A percentile compares a stretch with the other conserved stretches of the same genome.
phyloP scores from a whole-genome alignment of 1,284 basidiomycete species.

The Amylostereum chailletii region DNA sequence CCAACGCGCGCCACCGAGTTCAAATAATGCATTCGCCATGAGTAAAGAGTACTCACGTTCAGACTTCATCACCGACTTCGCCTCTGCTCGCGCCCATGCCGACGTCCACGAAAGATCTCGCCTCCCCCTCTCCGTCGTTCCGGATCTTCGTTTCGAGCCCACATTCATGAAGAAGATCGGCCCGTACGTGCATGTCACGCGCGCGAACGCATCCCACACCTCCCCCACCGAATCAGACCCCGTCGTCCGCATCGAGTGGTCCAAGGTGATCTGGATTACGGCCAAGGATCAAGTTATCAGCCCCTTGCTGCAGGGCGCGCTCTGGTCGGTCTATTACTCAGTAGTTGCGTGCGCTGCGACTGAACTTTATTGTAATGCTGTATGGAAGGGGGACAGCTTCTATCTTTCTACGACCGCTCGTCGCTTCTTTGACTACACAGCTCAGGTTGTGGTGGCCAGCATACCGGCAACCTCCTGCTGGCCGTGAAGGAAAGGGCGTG shows the following conservation, averaged over 20 bases:
- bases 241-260: constrained; percentile 48
- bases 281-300: constrained; percentile 59
- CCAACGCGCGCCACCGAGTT: background rate
- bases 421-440: background rate
- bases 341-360: background rate
- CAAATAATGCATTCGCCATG: constrained; percentile 19
- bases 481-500: constrained; percentile 10
- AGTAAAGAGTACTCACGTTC: constrained; percentile 8
- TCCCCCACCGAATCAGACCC: background rate
- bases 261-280: constrained; percentile 52
- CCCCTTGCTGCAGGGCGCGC: constrained; percentile 60
- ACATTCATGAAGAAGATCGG: constrained; percentile 55
- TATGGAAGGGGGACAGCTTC: constrained; percentile 12
- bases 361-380: background rate
- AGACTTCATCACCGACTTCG: constrained; percentile 12
- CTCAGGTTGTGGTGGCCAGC: constrained; percentile 1
- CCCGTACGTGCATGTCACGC: constrained; percentile 39
- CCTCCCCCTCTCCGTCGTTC: constrained; percentile 34
- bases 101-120: constrained; percentile 12
- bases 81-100: constrained; percentile 3
- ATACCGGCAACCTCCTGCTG: background rate
- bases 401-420: constrained; percentile 9
- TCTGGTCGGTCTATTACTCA: constrained; percentile 40
- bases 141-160: constrained; percentile 67
- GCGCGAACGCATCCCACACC: background rate